Evolutionary conservation across 2,329 filamentous ascomycete genomes (phyloP), one percentile per base, ranked within the genome.

Genomic region (Calycina herbarum): DNA sequence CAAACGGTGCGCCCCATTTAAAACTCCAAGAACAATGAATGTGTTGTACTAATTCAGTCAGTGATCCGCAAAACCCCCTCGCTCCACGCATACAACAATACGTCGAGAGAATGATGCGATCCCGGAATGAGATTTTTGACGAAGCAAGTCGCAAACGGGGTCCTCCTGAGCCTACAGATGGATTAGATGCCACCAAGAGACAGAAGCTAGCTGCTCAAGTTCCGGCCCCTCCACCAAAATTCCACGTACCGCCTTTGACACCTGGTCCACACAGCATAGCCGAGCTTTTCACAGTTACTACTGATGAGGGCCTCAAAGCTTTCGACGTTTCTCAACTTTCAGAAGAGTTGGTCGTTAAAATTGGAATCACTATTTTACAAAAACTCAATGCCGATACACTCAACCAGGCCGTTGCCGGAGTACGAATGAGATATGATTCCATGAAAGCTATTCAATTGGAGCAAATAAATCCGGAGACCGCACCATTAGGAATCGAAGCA

Each of bases 261-360:
- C 83, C 91, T 8, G 93, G 93, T 0, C 89, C 90, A 40, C 87
- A 93, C 70, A 94, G 87, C 68, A 85, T 92, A 69, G 91, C 91
- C 5, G 91, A 96, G 67, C 82, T 99, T 3, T 99, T 93, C 76
- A 96, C 93, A 0, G 82, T 99, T 58, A 94, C 93, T 5, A 83
- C 85, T 59, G 93, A 95, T 74, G 82, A 85, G 59, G 90, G 86
- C 7, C 82, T 96, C 27, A 90, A 88, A 68, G 85, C 84, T 4
- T 97, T 98, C 74, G 92, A 97, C 76, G 93, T 94, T 42, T 89
- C 91, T 59, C 85, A 89, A 67, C 84, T 99, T 54, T 91, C 93
- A 2, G 80, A 87, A 11, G 86, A 92, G 27, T 79, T 97, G 65
- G 86, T 96, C 2, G 85, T 92, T 17, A 91, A 89, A 73, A 93